phyloP scores from a whole-genome alignment of 768 basidiomycete species.

The Naganishia vaughanmartiniae region DNA sequence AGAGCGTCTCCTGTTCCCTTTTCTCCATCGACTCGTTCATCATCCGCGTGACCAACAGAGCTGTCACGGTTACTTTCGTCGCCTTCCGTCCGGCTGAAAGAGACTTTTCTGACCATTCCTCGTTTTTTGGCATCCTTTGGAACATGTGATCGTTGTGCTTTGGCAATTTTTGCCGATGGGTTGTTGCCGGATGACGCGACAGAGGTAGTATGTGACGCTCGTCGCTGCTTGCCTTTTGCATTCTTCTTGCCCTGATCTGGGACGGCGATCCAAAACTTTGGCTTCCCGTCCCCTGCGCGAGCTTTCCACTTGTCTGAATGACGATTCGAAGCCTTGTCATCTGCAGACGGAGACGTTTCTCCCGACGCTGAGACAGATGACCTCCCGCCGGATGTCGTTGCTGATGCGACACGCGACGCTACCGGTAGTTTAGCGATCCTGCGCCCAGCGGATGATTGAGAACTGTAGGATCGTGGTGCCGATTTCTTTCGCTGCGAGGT shows the following conservation, averaged over 20 bases:
- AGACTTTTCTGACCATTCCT: background rate
- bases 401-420: background rate
- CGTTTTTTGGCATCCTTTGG: background rate
- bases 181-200: conserved; percentile 24
- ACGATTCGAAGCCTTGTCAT: background rate
- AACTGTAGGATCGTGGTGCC: background rate
- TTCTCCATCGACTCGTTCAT: conserved; percentile 3
- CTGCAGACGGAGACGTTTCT: conserved; percentile 21
- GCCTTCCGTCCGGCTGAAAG: background rate
- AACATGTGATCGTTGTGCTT: background rate
- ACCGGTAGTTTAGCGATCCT: conserved; percentile 17
- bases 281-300: background rate
- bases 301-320: background rate
- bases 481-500: conserved; percentile 7
- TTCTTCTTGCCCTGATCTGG: background rate
- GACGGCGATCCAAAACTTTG: conserved; percentile 6
- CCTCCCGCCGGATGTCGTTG: conserved; percentile 19
- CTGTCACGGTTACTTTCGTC: conserved; percentile 14
- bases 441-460: conserved; percentile 10
- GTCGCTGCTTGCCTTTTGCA: conserved; percentile 5
- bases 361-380: conserved; percentile 31
- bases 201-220: conserved; percentile 27
- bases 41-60: conserved; percentile 19
- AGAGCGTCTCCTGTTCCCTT: background rate
- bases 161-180: conserved; percentile 1